Conservation (phyloP, 768 basidiomycete species). For the Lyophyllum shimeji region DNA sequence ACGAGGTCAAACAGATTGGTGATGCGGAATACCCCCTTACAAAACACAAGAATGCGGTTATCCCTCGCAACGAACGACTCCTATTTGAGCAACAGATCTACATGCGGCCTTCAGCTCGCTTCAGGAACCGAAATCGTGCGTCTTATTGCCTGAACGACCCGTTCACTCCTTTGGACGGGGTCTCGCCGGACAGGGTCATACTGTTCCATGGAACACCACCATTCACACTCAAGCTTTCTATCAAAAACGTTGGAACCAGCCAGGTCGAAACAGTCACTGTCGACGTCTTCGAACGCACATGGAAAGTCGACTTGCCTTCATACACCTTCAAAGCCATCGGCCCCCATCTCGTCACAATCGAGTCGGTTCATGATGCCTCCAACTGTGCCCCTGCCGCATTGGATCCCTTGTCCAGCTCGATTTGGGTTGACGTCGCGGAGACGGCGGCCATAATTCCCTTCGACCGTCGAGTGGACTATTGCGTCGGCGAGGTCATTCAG, state of each 20-base stretch:
- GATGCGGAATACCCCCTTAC: slow-evolving; percentile 83
- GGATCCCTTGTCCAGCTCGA: slow-evolving; percentile 56
- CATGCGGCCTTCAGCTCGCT: slow-evolving; percentile 76
- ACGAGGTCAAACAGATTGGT: slow-evolving; percentile 87
- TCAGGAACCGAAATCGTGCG: slow-evolving; percentile 64
- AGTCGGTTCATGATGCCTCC: slow-evolving; percentile 76
- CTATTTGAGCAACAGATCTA: slow-evolving; percentile 87
- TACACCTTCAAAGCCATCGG: slow-evolving; percentile 81
- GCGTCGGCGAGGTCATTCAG: slow-evolving; percentile 86
- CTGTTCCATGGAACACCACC: slow-evolving; percentile 83
- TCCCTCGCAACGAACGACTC: slow-evolving; percentile 67
- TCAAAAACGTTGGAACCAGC: slow-evolving; percentile 74
- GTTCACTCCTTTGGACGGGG: slow-evolving; percentile 52
- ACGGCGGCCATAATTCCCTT: slow-evolving; percentile 90
- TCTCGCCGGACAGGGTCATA: slow-evolving; percentile 59
- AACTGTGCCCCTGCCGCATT: slow-evolving; percentile 75
- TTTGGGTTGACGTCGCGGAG: slow-evolving; percentile 95
- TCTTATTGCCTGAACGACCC: slow-evolving; percentile 76
- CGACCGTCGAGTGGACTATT: slow-evolving; percentile 76
- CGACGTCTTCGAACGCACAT: slow-evolving; percentile 44
- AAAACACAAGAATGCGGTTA: slow-evolving; percentile 58
- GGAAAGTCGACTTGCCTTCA: slow-evolving; percentile 71
- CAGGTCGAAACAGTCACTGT: slow-evolving; percentile 60
- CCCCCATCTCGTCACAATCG: slow-evolving; percentile 76
- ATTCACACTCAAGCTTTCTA: slow-evolving; percentile 74